Evolutionary conservation across 2,329 filamentous ascomycete genomes (phyloP), one percentile per base, ranked within the genome.

Genomic region (Aspergillus brunneoviolaceus): DNA sequence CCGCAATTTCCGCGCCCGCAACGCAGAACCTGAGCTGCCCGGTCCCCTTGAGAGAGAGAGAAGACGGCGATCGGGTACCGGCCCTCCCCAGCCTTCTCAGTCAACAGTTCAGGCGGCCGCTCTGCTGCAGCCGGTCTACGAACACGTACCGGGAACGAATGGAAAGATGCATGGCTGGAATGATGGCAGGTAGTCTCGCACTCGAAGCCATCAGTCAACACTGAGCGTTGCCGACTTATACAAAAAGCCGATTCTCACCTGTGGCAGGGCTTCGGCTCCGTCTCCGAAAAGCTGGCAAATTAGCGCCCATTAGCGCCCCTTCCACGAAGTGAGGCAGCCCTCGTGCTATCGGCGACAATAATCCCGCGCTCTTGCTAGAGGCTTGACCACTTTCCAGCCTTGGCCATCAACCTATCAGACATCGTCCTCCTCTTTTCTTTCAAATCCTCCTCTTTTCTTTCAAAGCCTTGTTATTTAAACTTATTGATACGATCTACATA

Each of bases 11-110:
- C 84, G 81, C 67, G 78, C 72, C 67, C 77, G 75, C 47, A 72
- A 75, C 61, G 76, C 76, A 64, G 75, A 74, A 45, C 77, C 74
- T 11, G 78, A 79, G 49, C 66, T 74, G 6, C 77, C 74, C 5
- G 77, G 79, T 9, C 74, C 77, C 5, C 67, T 78, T 14, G 80
- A 89, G 73, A 76, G 86, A 49, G 86, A 88, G 70, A 77, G 86
- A 69, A 78, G 86, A 69, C 80, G 86, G 67, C 80, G 86, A 57
- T 84, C 83, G 58, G 86, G 86, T 3, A 88, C 86, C 10, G 86
- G 85, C 2, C 85, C 79, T 33, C 79, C 79, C 14, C 69, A 73
- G 23, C 77, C 77, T 4, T 76, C 77, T 5, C 75, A 69, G 19
- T 70, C 72, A 5, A 65, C 73, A 14, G 68, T 78, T 23, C 74